Evolutionary conservation across 495 filamentous ascomycete genomes (phyloP), one percentile per base, ranked within the genome.

Genomic region (Sabuloglossum arenarium): DNA sequence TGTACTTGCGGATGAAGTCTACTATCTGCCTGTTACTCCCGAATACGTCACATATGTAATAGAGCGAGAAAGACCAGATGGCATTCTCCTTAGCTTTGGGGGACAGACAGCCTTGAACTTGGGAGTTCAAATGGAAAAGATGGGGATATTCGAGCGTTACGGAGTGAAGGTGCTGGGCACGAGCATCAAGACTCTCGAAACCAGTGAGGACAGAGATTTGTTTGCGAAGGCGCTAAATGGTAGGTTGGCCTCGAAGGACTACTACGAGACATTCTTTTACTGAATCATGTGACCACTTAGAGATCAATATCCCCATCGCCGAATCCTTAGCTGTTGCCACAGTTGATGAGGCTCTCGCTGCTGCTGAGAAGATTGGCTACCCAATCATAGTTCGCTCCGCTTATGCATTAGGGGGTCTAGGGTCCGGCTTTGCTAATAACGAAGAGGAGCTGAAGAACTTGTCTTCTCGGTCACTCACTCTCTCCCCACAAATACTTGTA

Each of bases 1-100:
- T 72, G 94, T 94, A 60, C 77, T 98, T 53, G 90, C 90, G 10
- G 90, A 98, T 62, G 91, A 96, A 69, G 86, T 98, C 56, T 98
- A 96, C 71, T 98, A 96, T 74, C 80, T 96, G 1, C 90, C 90
- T 10, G 91, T 98, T 50, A 98, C 88, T 27, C 86, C 89, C 42
- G 89, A 96, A 67, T 98, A 96, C 62, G 90, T 98, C 49, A 88
- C 87, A 60, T 90, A 96, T 69, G 91, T 98, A 56, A 96, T 98
- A 61, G 73, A 89, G 64, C 77, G 86, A 56, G 90, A 98, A 70
- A 78, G 81, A 52, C 90, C 90, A 21, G 90, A 98, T 69, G 89
- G 88, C 58, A 96, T 98, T 63, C 86, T 96, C 67, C 83, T 95
- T 58, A 91, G 86, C 23, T 98, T 96, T 60, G 90, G 90, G 66